Evolutionary conservation across 164 flowering plant genomes (phyloP), one percentile per base, ranked within the genome.

Genomic region (Stephania japonica): DNA sequence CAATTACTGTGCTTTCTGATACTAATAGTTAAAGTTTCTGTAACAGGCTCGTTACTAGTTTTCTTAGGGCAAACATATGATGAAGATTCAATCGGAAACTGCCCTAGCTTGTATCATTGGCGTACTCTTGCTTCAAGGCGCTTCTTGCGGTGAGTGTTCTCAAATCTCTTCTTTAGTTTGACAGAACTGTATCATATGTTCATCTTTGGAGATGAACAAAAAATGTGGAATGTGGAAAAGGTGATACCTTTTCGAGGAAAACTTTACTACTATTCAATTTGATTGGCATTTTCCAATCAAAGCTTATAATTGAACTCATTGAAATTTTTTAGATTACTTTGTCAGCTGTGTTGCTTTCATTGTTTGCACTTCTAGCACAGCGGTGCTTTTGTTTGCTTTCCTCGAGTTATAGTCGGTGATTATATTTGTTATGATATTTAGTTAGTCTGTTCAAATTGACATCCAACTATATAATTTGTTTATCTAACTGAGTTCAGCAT

Each of bases 111-210:
- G 73, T 74, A 73, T 87, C 72, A 63, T 83, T 64, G 59, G 76
- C 71, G 68, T 79, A 61, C 68, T 86, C 53, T 82, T 80, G 84
- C 68, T 88, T 81, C 88, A 81, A 75, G 84, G 71, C 44, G 73
- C 69, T 68, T 68, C 80, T 66, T 86, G 87, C 75, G 97, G 97
- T 91, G 41, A 84, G 93, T 82, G 56, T 71, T 13, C 65, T 72
- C 56, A 12, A 6, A 18, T 42, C 21, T 69, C 47, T 41, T 38
- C 24, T 72, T 53, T 61, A 14, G n/a, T n/a, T 18, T 19, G 8
- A n/a, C 21, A 23, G 21, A 49, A 44, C 19, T 19, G 19, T 73
- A 19, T 50, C 26, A 26, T 65, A 26, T 72, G 42, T 25, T 73
- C n/a, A n/a, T n/a, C n/a, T n/a, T n/a, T n/a, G n/a, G n/a, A n/a